Percentiles rank a stretch among this genome's conserved stretches.
These are phyloP conservation scores for Tuber brumale DNA, from an alignment of 495 filamentous ascomycete genomes.

Conservation along the genomic window DNA sequence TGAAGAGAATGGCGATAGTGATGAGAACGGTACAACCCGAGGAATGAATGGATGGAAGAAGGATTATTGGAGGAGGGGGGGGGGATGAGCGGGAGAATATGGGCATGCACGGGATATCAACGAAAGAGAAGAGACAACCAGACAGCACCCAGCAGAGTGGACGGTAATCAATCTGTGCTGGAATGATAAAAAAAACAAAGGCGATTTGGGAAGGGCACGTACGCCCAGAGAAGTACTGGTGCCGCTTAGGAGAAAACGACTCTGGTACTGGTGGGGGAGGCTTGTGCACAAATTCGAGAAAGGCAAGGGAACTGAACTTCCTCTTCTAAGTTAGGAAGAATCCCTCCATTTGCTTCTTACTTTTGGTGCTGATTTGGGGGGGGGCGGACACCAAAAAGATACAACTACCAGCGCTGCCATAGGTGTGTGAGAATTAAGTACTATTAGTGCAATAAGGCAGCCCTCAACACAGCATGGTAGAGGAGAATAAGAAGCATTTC, in stretches of 20 bases:
- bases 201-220: slow-evolving; percentile 16
- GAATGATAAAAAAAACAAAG: slow-evolving; percentile 25
- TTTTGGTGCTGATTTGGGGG: neutral
- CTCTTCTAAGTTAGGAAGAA: neutral
- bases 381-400: neutral
- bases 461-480: neutral
- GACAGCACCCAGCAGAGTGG: slow-evolving; percentile 16
- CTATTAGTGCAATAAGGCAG: neutral
- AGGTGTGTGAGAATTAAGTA: neutral
- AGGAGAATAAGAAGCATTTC: neutral
- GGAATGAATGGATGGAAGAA: slow-evolving; percentile 21
- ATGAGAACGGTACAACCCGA: slow-evolving; percentile 19
- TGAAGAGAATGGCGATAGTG: slow-evolving; percentile 25
- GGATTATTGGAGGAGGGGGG: slow-evolving; percentile 13
- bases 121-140: slow-evolving; percentile 9
- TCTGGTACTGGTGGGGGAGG: slow-evolving; percentile 14
- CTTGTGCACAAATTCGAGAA: slow-evolving; percentile 38
- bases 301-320: slow-evolving; percentile 29
- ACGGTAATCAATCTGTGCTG: slow-evolving; percentile 16
- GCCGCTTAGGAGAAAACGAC: neutral
- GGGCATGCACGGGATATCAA: slow-evolving; percentile 37
- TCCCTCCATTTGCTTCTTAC: neutral
- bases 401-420: neutral
- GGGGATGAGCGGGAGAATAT: slow-evolving; percentile 34
- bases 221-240: slow-evolving; percentile 21